phyloP scores from a whole-genome alignment of 116 monocot genomes.

The Phalaenopsis hybrid region DNA sequence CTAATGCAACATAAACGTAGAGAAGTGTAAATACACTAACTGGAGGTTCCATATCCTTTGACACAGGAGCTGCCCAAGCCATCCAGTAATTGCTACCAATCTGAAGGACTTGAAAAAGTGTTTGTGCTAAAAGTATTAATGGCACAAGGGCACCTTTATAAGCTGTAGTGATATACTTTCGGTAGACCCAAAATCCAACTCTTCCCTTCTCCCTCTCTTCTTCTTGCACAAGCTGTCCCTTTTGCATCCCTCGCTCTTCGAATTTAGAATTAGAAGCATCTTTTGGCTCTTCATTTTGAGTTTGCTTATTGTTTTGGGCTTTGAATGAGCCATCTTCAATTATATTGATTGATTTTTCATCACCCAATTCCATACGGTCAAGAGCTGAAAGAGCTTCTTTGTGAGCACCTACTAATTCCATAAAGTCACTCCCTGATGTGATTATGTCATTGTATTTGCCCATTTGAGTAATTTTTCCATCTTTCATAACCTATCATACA shows the following conservation, averaged over 20 bases:
- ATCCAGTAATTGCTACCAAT: conserved; percentile 79
- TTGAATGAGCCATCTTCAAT: not conserved
- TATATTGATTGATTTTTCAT: conserved; percentile 1
- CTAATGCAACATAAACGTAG: conserved; percentile 49
- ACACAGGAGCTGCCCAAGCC: conserved; percentile 60
- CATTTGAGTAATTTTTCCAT: conserved; percentile 40
- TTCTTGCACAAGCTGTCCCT: conserved; percentile 62
- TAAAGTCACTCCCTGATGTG: conserved; percentile 47
- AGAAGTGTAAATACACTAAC: conserved; percentile 34
- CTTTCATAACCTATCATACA: conserved; percentile 41
- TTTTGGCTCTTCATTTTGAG: conserved; percentile 15
- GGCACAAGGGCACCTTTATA: conserved; percentile 64
- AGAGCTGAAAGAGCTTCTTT: conserved; percentile 42
- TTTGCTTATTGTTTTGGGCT: not conserved
- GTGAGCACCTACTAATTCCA: conserved; percentile 59
- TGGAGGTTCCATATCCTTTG: conserved; percentile 42
- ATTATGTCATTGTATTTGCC: conserved; percentile 54
- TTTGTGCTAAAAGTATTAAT: conserved; percentile 41
- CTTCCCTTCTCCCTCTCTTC: conserved; percentile 82
- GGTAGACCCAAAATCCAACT: conserved; percentile 62
- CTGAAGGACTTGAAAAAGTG: conserved; percentile 56
- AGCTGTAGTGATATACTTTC: conserved; percentile 55
- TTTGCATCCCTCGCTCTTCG: conserved; percentile 27
- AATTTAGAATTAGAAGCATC: conserved; percentile 23
- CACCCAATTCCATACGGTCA: conserved; percentile 22